Evolutionary conservation across 768 basidiomycete genomes (phyloP), one percentile per base, ranked within the genome.

Genomic region (Dacryopinax primogenitus): DNA sequence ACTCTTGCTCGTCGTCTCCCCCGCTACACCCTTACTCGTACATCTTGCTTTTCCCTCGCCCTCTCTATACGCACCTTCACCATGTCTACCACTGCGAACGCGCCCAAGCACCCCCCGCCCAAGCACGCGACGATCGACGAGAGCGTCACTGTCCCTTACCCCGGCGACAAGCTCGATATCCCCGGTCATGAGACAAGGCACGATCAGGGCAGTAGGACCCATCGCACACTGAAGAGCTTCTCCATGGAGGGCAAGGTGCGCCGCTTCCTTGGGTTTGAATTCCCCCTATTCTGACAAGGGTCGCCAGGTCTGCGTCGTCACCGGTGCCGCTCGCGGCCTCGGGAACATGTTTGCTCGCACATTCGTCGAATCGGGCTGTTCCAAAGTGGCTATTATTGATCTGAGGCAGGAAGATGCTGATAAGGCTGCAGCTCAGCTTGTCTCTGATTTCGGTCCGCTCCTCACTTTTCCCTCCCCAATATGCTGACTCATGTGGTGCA

Each of bases 271-370:
- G 1, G 39, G 28, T 13, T 62, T 35, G 32, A 33, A 21, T 65
- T 28, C 18, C 62, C 39, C 64, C 64, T 35, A 28, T n/a, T 39
- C 7, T 63, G 33, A 33, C 58, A 45, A 21, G 37, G 64, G 30
- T 9, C n/a, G 11, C 2, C 71, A 95, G 86, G 92, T 92, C 64
- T 91, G 90, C 76, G 78, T 94, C 70, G 86, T 98, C 62, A 98
- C 95, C 37, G 95, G 95, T 51, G 95, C 86, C 64, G 95, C 93
- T 13, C 82, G 89, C 71, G 95, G 95, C 6, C 78, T 98, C 51
- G 95, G 95, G 6, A 82, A 88, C 69, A 87, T 92, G 74, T 92
- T 97, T 73, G 93, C 92, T 73, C 83, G 86, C 51, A 92, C 92
- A 13, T 93, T 97, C 75, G 71, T 93, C 69, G 85, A 88, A 76